Evolutionary conservation across 2,329 filamentous ascomycete species (phyloP).

Genomic region (Microsporum ferrugineum): DNA sequence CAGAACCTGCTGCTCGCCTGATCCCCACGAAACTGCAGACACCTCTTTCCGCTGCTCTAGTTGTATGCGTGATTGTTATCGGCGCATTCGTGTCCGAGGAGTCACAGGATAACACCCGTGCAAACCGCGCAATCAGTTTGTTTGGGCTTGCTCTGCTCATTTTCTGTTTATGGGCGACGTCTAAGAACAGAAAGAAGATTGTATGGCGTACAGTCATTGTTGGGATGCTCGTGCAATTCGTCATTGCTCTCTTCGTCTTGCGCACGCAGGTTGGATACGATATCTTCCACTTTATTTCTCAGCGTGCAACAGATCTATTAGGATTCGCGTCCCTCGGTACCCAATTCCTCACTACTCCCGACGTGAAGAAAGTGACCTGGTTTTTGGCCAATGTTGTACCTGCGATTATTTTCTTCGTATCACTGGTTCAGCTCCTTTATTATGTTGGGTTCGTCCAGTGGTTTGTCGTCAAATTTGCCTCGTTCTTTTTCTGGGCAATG

Average conservation of each 20-base stretch:
- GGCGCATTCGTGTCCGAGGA: slow-evolving; percentile 66
- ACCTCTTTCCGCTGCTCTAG: slow-evolving; percentile 50
- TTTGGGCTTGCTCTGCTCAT: slow-evolving; percentile 68
- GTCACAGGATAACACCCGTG: slow-evolving; percentile 62
- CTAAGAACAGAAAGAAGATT: slow-evolving; percentile 51
- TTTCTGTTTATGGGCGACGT: slow-evolving; percentile 55
- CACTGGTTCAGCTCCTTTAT: slow-evolving; percentile 78
- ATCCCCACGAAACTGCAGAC: slow-evolving; percentile 58
- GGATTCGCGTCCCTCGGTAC: slow-evolving; percentile 65
- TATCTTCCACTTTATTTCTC: slow-evolving; percentile 82
- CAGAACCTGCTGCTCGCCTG: slow-evolving; percentile 44
- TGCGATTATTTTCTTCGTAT: slow-evolving; percentile 91
- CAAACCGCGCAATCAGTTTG: slow-evolving; percentile 67
- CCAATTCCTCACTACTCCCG: slow-evolving; percentile 52
- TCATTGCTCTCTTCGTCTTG: slow-evolving; percentile 79
- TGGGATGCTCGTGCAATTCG: slow-evolving; percentile 78
- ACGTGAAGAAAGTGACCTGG: slow-evolving; percentile 36
- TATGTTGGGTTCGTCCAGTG: slow-evolving; percentile 74
- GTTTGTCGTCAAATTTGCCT: slow-evolving; percentile 77
- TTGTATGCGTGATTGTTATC: slow-evolving; percentile 62
- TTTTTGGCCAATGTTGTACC: slow-evolving; percentile 76
- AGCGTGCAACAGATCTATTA: slow-evolving; percentile 60
- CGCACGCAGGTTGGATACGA: slow-evolving; percentile 70
- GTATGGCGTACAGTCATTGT: slow-evolving; percentile 71
- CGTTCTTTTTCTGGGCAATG: slow-evolving; percentile 85